Conservation (phyloP, 352 stramenopile species). For the Globisporangium emineosum region DNA sequence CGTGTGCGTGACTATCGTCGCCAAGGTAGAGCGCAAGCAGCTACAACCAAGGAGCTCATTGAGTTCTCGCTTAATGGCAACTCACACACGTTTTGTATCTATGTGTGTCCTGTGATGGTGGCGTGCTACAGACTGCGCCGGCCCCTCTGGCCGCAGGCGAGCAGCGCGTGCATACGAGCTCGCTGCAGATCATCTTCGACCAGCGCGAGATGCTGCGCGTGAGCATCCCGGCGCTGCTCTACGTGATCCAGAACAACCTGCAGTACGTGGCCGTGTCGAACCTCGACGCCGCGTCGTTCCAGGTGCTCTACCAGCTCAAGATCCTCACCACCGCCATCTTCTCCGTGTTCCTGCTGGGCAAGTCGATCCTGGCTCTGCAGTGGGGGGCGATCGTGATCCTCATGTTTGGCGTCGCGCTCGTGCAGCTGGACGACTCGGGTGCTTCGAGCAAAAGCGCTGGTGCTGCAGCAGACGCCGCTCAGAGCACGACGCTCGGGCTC, state of each 20-base stretch:
- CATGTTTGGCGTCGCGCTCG: conserved; percentile 77
- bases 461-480: conserved; percentile 15
- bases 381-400: conserved; percentile 79
- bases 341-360: conserved; percentile 75
- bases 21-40: conserved; percentile 21
- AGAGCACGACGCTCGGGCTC: conserved; percentile 69
- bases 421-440: conserved; percentile 59
- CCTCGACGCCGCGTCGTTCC: conserved; percentile 74
- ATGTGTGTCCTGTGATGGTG: not conserved
- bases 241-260: conserved; percentile 85
- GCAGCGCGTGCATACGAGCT: conserved; percentile 16
- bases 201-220: conserved; percentile 60
- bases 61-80: not conserved
- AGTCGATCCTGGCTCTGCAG: conserved; percentile 65
- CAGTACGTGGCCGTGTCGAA: conserved; percentile 82
- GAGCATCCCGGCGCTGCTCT: conserved; percentile 74
- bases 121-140: not conserved
- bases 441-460: conserved; percentile 8
- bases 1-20: conserved; percentile 43
- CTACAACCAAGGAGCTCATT: not conserved
- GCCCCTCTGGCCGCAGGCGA: not conserved
- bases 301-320: conserved; percentile 87
- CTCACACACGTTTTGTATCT: not conserved
- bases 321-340: conserved; percentile 86
- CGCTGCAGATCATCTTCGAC: conserved; percentile 52